phyloP scores from a whole-genome alignment of 495 filamentous ascomycete genomes.

The Podospora bellae-mahoneyi region DNA sequence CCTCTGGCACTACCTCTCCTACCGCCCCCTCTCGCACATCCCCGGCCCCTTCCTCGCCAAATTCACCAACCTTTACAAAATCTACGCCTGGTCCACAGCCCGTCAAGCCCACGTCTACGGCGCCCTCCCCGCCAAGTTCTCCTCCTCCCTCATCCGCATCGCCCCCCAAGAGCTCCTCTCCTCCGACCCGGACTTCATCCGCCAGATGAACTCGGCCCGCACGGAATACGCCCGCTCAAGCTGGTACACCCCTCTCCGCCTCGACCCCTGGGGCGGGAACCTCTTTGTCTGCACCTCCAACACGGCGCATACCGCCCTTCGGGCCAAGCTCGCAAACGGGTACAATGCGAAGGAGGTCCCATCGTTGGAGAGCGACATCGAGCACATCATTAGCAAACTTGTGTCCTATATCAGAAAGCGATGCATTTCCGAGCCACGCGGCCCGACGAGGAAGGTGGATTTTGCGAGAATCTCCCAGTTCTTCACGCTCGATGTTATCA shows the following conservation, averaged over 20 bases:
- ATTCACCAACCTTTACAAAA: conserved; percentile 1
- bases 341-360: background rate
- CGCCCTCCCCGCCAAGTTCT: background rate
- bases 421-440: background rate
- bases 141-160: conserved; percentile 46
- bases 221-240: conserved; percentile 23
- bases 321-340: background rate
- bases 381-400: background rate
- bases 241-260: conserved; percentile 27
- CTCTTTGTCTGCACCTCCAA: conserved; percentile 25
- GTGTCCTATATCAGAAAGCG: background rate
- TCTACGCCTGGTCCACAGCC: conserved; percentile 4
- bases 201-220: conserved; percentile 27
- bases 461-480: conserved; percentile 41
- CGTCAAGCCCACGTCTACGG: conserved; percentile 4
- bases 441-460: conserved; percentile 31
- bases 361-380: background rate
- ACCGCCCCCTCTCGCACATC: conserved; percentile 1
- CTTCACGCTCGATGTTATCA: conserved; percentile 52
- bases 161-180: conserved; percentile 16
- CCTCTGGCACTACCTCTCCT: background rate
- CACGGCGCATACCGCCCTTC: background rate
- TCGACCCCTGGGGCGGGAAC: conserved; percentile 36
- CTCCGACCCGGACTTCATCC: conserved; percentile 32
- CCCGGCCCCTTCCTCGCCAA: conserved; percentile 1